Evolutionary conservation across 345 rosid species (phyloP).

Genomic region (Salix suchowensis): DNA sequence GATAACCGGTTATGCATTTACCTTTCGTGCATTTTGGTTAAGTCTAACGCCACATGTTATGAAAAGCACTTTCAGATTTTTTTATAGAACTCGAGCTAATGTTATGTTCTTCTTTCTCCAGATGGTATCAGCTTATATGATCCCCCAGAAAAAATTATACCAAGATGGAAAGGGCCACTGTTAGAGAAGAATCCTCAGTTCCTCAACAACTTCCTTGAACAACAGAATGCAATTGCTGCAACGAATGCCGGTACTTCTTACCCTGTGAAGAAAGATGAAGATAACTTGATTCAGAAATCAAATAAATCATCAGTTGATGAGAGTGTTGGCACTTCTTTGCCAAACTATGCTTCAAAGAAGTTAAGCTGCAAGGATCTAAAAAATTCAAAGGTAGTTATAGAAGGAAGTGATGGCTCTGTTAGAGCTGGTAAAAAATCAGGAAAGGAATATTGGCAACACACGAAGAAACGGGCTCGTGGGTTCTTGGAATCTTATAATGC

Average conservation of each 20-base stretch:
- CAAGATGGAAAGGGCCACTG: conserved; percentile 78
- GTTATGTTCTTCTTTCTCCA: conserved; percentile 25
- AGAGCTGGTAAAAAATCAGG: conserved; percentile 76
- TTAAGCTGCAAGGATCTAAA: conserved; percentile 26
- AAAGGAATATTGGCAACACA: conserved; percentile 87
- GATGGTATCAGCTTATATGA: conserved; percentile 86
- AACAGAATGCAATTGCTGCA: conserved; percentile 42
- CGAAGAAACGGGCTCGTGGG: conserved; percentile 89
- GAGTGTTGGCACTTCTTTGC: conserved; percentile 30
- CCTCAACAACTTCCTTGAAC: conserved; percentile 45
- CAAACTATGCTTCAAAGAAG: conserved; percentile 27
- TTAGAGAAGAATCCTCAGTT: conserved; percentile 57
- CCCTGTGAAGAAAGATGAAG: conserved; percentile 38
- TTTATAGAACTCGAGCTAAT: conserved; percentile 16
- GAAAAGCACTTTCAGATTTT: neutral
- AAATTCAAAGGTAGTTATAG: conserved; percentile 54
- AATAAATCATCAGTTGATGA: conserved; percentile 25
- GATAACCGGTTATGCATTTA: neutral
- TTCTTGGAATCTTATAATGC: conserved; percentile 74
- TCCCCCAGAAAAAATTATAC: conserved; percentile 69
- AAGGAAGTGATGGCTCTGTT: conserved; percentile 81
- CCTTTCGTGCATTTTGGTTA: neutral
- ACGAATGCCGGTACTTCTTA: conserved; percentile 31
- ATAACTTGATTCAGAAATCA: conserved; percentile 34
- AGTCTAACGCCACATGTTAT: neutral